Evolutionary conservation across 805 yeast genomes (phyloP), one percentile per base, ranked within the genome.

Genomic region (Barnettozyma californica): DNA sequence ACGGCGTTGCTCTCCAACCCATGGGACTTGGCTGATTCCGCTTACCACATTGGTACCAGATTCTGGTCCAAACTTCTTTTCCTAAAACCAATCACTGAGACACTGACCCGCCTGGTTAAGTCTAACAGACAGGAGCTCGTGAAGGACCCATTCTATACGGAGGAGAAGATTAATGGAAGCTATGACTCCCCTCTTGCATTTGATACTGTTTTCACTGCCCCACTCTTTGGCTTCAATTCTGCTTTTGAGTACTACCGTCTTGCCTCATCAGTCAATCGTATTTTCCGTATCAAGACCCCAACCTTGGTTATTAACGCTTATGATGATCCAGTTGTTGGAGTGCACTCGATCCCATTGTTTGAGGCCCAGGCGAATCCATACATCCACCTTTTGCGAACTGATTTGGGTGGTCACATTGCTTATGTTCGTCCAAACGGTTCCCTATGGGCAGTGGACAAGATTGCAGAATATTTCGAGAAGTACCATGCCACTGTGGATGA

Each of bases 371-470:
- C 69, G 27, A 83, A 84, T 52, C 89, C 90, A 14, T 81, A 76
- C 58, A 65, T 81, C 23, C 68, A 77, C 29, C 65, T 82, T 64
- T 69, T 80, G 5, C 75, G 78, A 41, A 76, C 88, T 1, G 78
- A 81, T 46, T 60, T 80, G 13, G 94, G 94, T 53, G 92, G 92
- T 8, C 94, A 85, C 61, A 71, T 84, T 59, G 85, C 77, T 1
- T 77, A 69, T 48, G 58, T 77, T 36, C 70, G 75, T 47, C 55
- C 60, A 8, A 63, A 73, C 38, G 70, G 74, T 35, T 67, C 71
- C 27, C 70, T 77, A 45, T 78, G 83, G 82, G 75, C 71, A 35
- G 63, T 69, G 10, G 62, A 66, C 27, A 73, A 73, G 44, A 66
- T 76, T 34, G 67, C 67, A 16, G 61, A 69, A 18, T 74, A 65